Evolutionary conservation across 208 protist genomes (phyloP).

Genomic region (Zelonia costaricensis): DNA sequence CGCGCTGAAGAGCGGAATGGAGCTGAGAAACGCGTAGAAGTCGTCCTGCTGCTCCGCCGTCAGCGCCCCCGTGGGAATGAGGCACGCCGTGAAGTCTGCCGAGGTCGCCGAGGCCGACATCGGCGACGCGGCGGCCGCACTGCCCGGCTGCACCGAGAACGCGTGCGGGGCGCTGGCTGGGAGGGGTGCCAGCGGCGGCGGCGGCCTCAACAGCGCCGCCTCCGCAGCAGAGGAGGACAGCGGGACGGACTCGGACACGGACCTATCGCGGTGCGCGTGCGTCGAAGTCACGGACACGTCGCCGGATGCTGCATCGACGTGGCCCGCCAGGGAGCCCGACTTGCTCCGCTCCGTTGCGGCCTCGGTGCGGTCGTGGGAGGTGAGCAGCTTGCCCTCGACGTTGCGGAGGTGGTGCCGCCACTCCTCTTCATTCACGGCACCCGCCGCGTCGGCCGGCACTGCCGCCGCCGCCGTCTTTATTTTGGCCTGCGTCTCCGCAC

Average conservation of each 20-base stretch:
- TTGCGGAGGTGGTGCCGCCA: constrained; percentile 53
- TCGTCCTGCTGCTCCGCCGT: constrained; percentile 20
- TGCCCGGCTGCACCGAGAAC: background rate
- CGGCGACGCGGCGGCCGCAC: background rate
- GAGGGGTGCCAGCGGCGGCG: too few relatives aligned
- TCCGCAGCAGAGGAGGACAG: too few relatives aligned
- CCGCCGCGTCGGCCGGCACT: constrained; percentile 5
- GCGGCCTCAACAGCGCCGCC: too few relatives aligned
- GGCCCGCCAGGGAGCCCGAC: too few relatives aligned
- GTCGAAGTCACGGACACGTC: too few relatives aligned
- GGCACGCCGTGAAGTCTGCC: constrained; percentile 31
- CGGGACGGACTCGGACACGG: too few relatives aligned
- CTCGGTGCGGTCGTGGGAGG: constrained; percentile 3
- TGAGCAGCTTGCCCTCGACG: constrained; percentile 47
- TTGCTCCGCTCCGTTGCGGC: background rate
- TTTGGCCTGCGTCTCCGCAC: too few relatives aligned
- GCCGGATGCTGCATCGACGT: too few relatives aligned
- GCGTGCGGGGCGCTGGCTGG: too few relatives aligned
- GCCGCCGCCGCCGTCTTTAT: constrained; percentile 1
- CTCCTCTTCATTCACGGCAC: constrained; percentile 26
- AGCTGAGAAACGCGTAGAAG: constrained; percentile 30
- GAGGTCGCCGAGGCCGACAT: background rate
- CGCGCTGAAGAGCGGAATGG: constrained; percentile 30
- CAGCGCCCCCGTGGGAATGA: constrained; percentile 32
- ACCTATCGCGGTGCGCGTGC: too few relatives aligned